Base-by-base conservation (phyloP, 2,329 filamentous ascomycete genomes). In the Cladosporium sp. region DNA sequence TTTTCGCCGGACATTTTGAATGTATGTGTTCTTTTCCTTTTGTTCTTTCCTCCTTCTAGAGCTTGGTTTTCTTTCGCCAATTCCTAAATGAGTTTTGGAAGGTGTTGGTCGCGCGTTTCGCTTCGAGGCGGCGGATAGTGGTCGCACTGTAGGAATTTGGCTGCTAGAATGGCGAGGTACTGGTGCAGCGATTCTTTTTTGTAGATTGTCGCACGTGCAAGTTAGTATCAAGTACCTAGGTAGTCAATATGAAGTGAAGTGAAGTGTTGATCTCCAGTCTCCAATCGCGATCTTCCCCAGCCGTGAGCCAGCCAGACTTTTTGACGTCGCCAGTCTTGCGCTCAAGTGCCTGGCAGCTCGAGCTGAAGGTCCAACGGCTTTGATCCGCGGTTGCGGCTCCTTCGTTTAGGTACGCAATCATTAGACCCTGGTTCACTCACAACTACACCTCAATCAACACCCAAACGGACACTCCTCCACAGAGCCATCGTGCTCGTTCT, bases 1-100 rank as follows among this genome's bases (percentile, higher is more conserved):
- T 98, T 97, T 71, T 95, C 91, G 55, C 86, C 80, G 29, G 90
- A 89, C 91, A 95, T 96, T 53, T 56, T 71, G 47, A 27, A 2
- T 40, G 40, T 36, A 22, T 29, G 9, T 27, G 4, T 27, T 9
- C 9, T 27, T 4, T 9, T 27, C 9, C 9, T 27, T 27, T 9
- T 27, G 5, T 27, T n/a, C 4, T 38, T 15, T 33, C 12, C 15
- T 7, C 4, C 22, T 27, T 27, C 22, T 27, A 4, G 9, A 27
- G 22, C 22, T 27, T 5, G 22, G 22, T 27, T 6, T 36, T n/a
- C 5, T 36, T 36, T 36, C 33, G 16, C n/a, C 5, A 36, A n/a
- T n/a, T n/a, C n/a, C n/a, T 18, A 7, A 13, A 5, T 36, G 33
- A n/a, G n/a, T 18, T 18, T 36, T 12, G 13, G 33, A 4, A 18